These are phyloP conservation scores for Auricularia sp. DNA, from an alignment of 768 basidiomycete genomes.

Conservation along the genomic window DNA sequence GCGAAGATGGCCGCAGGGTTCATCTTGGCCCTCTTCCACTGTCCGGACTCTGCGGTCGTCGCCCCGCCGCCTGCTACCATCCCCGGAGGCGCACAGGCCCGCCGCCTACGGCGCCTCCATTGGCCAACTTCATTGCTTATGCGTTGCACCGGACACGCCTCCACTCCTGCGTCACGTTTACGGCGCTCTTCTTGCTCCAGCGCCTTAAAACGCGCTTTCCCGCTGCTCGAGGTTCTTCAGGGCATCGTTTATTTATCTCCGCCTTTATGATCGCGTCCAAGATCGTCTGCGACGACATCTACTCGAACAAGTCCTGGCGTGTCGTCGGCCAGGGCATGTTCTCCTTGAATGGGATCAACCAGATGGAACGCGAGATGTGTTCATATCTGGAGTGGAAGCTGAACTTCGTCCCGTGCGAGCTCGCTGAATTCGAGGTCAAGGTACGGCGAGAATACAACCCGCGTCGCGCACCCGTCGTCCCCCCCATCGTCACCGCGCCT, in stretches of 20 bases:
- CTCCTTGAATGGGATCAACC: conserved; percentile 79
- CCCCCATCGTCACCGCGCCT: neutral
- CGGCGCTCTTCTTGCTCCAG: conserved; percentile 64
- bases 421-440: neutral
- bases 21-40: conserved; percentile 77
- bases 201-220: conserved; percentile 88
- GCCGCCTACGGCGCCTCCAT: conserved; percentile 43
- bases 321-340: conserved; percentile 88
- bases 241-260: conserved; percentile 82
- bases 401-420: neutral
- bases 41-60: conserved; percentile 43
- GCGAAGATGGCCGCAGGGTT: conserved; percentile 70
- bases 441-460: neutral
- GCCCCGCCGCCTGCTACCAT: neutral
- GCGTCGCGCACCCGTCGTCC: neutral
- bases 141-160: conserved; percentile 77
- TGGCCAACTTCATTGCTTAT: conserved; percentile 80
- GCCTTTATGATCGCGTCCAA: conserved; percentile 90
- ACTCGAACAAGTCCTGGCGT: conserved; percentile 88
- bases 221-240: conserved; percentile 59
- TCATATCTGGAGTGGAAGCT: conserved; percentile 79
- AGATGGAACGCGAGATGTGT: conserved; percentile 95
- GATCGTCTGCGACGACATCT: conserved; percentile 90
- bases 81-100: neutral
- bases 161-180: conserved; percentile 54